Evolutionary conservation across 768 basidiomycete species (phyloP).

Genomic region (Hypsizygus marmoreus): DNA sequence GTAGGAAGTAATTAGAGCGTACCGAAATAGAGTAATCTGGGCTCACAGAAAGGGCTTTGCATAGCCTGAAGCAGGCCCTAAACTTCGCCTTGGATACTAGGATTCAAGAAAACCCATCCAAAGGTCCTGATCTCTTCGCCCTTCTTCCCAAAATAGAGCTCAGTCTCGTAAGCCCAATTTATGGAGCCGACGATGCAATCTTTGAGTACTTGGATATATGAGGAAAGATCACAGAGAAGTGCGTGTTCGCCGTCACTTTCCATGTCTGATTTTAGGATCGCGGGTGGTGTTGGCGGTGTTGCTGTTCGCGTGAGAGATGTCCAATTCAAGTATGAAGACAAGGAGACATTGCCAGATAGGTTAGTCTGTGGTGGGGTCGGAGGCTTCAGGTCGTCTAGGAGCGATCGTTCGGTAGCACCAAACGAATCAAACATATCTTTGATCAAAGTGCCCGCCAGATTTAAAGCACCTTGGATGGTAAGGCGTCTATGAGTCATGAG

Average conservation of each 20-base stretch:
- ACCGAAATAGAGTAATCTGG: neutral
- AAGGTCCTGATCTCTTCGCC: constrained; percentile 59
- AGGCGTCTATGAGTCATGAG: constrained; percentile 45
- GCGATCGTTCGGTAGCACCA: constrained; percentile 23
- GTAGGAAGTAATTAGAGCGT: too few species aligned
- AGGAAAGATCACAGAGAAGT: constrained; percentile 14
- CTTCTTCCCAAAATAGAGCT: constrained; percentile 58
- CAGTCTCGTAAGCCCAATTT: constrained; percentile 69
- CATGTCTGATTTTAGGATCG: neutral
- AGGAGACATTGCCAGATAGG: constrained; percentile 17
- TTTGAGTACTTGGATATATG: constrained; percentile 52
- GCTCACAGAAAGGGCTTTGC: neutral
- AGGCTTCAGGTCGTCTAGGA: constrained; percentile 15
- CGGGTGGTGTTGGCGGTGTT: constrained; percentile 5
- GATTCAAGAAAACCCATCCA: constrained; percentile 60
- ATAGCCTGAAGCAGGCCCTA: neutral
- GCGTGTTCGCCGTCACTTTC: constrained; percentile 15
- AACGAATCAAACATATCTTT: constrained; percentile 40
- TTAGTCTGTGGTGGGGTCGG: constrained; percentile 18
- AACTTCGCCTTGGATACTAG: constrained; percentile 5
- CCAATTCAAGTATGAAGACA: constrained; percentile 18
- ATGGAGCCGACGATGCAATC: constrained; percentile 59
- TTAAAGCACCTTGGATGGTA: constrained; percentile 53
- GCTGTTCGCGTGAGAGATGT: constrained; percentile 8
- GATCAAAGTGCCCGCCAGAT: constrained; percentile 39